Conservation (phyloP, 176 grass and related monocot genomes). For the Zoysia pacifica region DNA sequence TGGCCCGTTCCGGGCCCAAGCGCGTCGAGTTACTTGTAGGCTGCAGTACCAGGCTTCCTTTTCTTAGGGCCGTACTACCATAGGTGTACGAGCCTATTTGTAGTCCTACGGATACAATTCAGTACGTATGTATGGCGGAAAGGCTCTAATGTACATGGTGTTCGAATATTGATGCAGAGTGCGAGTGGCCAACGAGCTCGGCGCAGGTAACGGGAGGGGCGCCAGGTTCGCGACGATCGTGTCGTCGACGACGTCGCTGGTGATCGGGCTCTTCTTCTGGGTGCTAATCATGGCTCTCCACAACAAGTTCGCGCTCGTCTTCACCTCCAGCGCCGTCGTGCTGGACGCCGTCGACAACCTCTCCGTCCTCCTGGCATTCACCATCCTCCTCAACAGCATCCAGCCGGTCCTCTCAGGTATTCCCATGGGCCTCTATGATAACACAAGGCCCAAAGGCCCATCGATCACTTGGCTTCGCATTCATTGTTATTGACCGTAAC, state of each 20-base stretch:
- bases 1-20: no score
- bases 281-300: slow-evolving; percentile 72
- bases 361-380: slow-evolving; percentile 68
- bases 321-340: slow-evolving; percentile 75
- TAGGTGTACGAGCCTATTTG: neutral
- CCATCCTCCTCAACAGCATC: slow-evolving; percentile 89
- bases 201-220: slow-evolving; percentile 79
- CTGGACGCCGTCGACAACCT: slow-evolving; percentile 72
- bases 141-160: neutral
- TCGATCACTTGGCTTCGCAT: no score
- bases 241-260: slow-evolving; percentile 62
- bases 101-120: neutral
- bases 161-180: slow-evolving; percentile 39
- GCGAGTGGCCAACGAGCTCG: slow-evolving; percentile 88
- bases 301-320: slow-evolving; percentile 77
- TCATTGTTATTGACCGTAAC: no score
- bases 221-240: slow-evolving; percentile 79
- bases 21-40: no score
- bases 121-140: neutral
- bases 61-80: no score
- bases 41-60: no score
- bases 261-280: slow-evolving; percentile 90
- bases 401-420: slow-evolving; percentile 85
- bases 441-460: neutral
- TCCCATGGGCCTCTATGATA: neutral